Percentiles rank a stretch among this genome's conserved stretches.
phyloP scores from a whole-genome alignment of 495 filamentous ascomycete genomes.

The Talaromyces borbonicus region DNA sequence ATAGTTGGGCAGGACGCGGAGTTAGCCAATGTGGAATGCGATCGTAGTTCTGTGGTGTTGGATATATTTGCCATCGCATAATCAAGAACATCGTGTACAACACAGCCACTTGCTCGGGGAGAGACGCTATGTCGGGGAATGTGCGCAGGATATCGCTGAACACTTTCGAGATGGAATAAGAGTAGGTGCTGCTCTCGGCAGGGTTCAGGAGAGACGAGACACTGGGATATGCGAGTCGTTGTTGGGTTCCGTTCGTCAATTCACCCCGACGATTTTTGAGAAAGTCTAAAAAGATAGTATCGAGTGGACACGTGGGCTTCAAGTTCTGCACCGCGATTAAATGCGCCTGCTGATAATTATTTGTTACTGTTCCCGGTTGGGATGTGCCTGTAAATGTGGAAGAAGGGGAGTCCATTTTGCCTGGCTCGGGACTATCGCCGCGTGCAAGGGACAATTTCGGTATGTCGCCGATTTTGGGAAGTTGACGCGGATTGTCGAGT shows the following conservation, averaged over 20 bases:
- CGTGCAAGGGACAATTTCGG: slow-evolving; percentile 19
- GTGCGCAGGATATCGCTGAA: slow-evolving; percentile 71
- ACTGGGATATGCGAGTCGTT: slow-evolving; percentile 63
- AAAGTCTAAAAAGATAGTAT: slow-evolving; percentile 67
- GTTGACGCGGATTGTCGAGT: slow-evolving; percentile 43
- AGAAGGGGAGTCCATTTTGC: slow-evolving; percentile 15
- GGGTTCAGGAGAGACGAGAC: slow-evolving; percentile 67
- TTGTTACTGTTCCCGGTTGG: slow-evolving; percentile 3
- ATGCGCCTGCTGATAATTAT: slow-evolving; percentile 22
- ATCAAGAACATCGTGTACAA: slow-evolving; percentile 76
- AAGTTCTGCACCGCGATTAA: slow-evolving; percentile 47
- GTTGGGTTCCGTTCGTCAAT: slow-evolving; percentile 47
- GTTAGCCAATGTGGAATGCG: slow-evolving; percentile 58
- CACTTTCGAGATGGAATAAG: slow-evolving; percentile 69
- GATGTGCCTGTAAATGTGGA: not conserved
- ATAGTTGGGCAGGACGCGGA: slow-evolving; percentile 51
- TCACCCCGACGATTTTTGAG: slow-evolving; percentile 56
- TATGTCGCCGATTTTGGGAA: slow-evolving; percentile 29
- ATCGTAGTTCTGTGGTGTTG: slow-evolving; percentile 63
- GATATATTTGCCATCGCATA: slow-evolving; percentile 73
- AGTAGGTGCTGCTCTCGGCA: slow-evolving; percentile 38
- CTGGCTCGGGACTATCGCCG: slow-evolving; percentile 17
- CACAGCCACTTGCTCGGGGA: slow-evolving; percentile 69
- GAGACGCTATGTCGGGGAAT: slow-evolving; percentile 56
- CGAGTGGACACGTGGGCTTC: slow-evolving; percentile 59